Conservation (phyloP, 1,139 yeast genomes). For the Chernovozyma aurita region DNA sequence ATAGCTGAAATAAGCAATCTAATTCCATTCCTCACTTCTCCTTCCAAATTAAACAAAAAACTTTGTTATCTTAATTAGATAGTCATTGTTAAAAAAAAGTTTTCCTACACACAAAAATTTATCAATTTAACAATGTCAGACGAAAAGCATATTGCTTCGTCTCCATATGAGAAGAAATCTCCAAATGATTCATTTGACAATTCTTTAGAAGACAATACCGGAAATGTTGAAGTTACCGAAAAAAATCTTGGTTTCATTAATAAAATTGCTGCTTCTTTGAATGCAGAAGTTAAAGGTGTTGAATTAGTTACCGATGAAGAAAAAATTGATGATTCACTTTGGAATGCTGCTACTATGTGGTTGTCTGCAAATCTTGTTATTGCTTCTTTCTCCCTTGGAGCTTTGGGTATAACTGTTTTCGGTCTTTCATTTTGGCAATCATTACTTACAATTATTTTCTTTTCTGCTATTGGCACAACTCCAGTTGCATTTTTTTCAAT, state of each 20-base stretch:
- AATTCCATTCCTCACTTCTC: constrained; percentile 1
- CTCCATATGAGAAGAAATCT: constrained; percentile 11
- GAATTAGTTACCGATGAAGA: constrained; percentile 67
- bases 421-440: constrained; percentile 63
- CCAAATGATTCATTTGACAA: constrained; percentile 24
- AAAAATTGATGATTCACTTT: constrained; percentile 47
- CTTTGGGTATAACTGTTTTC: constrained; percentile 62
- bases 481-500: constrained; percentile 82
- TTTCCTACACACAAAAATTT: not conserved
- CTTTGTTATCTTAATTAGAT: not conserved
- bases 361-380: constrained; percentile 85
- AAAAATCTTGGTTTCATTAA: constrained; percentile 11
- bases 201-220: constrained; percentile 20
- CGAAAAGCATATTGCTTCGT: constrained; percentile 1
- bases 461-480: constrained; percentile 64
- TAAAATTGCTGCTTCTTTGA: constrained; percentile 30
- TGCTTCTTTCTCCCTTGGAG: constrained; percentile 80
- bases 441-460: constrained; percentile 61
- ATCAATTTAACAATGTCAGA: constrained; percentile 5
- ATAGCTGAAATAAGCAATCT: constrained; percentile 4
- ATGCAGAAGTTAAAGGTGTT: constrained; percentile 66
- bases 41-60: not conserved
- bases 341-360: constrained; percentile 88
- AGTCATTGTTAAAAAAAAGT: not conserved
- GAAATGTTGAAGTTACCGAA: constrained; percentile 17